These are phyloP conservation scores for Infundibulicybe gibba DNA, from an alignment of 768 basidiomycete genomes.

Conservation along the genomic window DNA sequence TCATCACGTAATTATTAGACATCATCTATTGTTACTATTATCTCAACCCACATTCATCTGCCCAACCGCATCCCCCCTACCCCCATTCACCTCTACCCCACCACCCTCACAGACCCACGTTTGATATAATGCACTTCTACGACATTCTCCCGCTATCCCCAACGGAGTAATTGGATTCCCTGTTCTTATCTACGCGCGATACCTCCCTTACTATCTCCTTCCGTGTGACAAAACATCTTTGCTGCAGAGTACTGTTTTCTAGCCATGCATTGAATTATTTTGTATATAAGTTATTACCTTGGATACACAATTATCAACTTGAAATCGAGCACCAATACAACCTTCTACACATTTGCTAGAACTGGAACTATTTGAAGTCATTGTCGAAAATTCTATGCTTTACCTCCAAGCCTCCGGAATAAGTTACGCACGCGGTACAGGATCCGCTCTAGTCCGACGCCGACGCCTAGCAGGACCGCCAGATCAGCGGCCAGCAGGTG, in stretches of 20 bases:
- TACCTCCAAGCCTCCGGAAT: constrained; percentile 10
- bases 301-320: too few relatives aligned
- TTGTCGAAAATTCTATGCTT: too few relatives aligned
- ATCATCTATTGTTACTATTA: constrained; percentile 14
- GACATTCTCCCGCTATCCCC: background rate
- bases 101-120: background rate
- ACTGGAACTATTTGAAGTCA: too few relatives aligned
- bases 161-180: constrained; percentile 11
- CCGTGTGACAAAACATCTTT: too few relatives aligned
- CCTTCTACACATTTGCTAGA: too few relatives aligned
- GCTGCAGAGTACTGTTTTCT: too few relatives aligned
- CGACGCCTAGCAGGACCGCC: constrained; percentile 59
- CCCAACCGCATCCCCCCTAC: background rate
- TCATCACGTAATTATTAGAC: constrained; percentile 27
- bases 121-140: background rate
- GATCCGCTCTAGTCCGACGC: constrained; percentile 50
- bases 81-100: background rate
- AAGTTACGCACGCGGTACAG: constrained; percentile 17
- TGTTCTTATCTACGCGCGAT: background rate
- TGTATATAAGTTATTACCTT: too few relatives aligned
- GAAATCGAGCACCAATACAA: too few relatives aligned
- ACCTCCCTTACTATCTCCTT: background rate
- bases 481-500: constrained; percentile 68
- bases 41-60: constrained; percentile 1
- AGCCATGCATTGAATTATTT: too few relatives aligned